Evolutionary conservation across 805 yeast species (phyloP).

Genomic region (Candida sithepensis): DNA sequence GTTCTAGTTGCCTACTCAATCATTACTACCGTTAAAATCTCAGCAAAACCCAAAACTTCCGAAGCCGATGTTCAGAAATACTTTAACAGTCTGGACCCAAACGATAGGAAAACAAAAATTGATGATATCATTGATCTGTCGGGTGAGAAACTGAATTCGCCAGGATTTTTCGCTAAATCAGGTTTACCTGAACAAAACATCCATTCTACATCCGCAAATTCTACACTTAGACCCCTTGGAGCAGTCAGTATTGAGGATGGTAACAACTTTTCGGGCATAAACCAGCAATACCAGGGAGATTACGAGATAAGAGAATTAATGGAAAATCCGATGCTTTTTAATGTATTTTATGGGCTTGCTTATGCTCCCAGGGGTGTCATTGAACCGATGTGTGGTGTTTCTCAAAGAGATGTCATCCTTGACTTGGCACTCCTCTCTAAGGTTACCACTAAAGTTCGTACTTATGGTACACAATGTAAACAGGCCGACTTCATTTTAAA

Average conservation of each 20-base stretch:
- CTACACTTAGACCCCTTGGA: not conserved
- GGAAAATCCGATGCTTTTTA: slow-evolving; percentile 30
- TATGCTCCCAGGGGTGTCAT: slow-evolving; percentile 55
- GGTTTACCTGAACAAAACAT: not conserved
- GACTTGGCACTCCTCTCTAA: slow-evolving; percentile 58
- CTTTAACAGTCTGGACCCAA: slow-evolving; percentile 9
- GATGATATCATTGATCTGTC: not conserved
- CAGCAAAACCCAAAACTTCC: slow-evolving; percentile 7
- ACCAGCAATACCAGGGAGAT: slow-evolving; percentile 31
- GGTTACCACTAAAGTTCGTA: slow-evolving; percentile 53
- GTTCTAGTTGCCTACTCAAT: slow-evolving; percentile 12
- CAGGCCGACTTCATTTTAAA: slow-evolving; percentile 51
- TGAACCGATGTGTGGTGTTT: slow-evolving; percentile 50
- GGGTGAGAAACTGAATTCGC: not conserved
- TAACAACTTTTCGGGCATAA: slow-evolving; percentile 32
- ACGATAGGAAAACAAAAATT: slow-evolving; percentile 4
- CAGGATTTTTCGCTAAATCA: not conserved
- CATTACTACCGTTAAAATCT: slow-evolving; percentile 12
- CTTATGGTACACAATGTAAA: slow-evolving; percentile 60
- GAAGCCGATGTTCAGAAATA: slow-evolving; percentile 10
- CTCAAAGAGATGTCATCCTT: slow-evolving; percentile 43
- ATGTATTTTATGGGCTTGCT: slow-evolving; percentile 52
- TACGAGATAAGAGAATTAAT: slow-evolving; percentile 35
- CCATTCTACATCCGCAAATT: not conserved
- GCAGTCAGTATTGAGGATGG: not conserved